Evolutionary conservation across 768 basidiomycete species (phyloP).

Genomic region (Strobilomyces dryophilus): DNA sequence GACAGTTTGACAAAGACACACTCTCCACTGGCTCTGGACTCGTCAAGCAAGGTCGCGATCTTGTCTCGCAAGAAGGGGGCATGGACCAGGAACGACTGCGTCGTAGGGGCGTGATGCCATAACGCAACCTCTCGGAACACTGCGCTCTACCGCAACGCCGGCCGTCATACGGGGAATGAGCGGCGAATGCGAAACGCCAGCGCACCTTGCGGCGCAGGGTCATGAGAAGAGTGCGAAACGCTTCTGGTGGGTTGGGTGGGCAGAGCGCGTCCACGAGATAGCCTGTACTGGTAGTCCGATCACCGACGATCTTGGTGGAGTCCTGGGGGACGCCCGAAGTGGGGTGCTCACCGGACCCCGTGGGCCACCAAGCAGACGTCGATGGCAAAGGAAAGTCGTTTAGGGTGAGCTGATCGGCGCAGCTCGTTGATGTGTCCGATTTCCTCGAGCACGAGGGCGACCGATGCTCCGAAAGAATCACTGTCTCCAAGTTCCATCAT

Average conservation of each 20-base stretch:
- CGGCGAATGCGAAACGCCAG: conserved; percentile 15
- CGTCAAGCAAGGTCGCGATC: conserved; percentile 4
- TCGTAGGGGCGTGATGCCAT: conserved; percentile 41
- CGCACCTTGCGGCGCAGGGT: conserved; percentile 37
- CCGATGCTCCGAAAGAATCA: conserved; percentile 10
- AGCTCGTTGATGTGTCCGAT: conserved; percentile 3
- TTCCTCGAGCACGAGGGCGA: conserved; percentile 20
- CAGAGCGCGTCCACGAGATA: conserved; percentile 50
- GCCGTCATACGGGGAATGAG: background rate
- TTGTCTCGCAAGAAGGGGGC: conserved; percentile 13
- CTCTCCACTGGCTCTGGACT: background rate
- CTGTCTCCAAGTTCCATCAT: background rate
- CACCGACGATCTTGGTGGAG: background rate
- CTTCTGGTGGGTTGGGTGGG: conserved; percentile 28
- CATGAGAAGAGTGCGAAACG: conserved; percentile 35
- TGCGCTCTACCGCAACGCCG: conserved; percentile 3
- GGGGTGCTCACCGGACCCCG: conserved; percentile 36
- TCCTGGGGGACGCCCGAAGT: background rate
- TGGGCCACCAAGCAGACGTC: conserved; percentile 43
- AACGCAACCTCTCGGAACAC: conserved; percentile 42
- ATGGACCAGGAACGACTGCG: conserved; percentile 58
- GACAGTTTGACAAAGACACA: conserved; percentile 19
- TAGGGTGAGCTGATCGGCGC: conserved; percentile 6
- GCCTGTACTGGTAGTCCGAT: conserved; percentile 26
- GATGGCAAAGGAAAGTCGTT: conserved; percentile 30